Percentiles rank a stretch among this genome's conserved stretches.
These are phyloP conservation scores for Wallacemonas rigidus DNA, from an alignment of 208 protist genomes.

Conservation along the genomic window DNA sequence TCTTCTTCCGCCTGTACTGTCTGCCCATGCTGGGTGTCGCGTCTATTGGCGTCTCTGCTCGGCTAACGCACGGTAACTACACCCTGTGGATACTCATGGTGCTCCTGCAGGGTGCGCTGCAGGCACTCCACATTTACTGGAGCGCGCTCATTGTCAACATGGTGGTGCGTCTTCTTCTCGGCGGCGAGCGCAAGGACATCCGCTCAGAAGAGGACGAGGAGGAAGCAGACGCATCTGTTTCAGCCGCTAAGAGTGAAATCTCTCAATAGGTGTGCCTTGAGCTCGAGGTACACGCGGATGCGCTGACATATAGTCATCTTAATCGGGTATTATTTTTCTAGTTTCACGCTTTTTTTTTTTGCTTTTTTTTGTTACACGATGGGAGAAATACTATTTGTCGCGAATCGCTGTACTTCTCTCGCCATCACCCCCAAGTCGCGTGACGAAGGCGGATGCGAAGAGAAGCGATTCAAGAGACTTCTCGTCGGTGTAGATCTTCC, in stretches of 20 bases:
- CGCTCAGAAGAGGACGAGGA: slow-evolving; percentile 53
- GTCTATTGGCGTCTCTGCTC: slow-evolving; percentile 28
- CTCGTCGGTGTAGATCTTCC: too few species aligned
- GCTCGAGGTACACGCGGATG: too few species aligned
- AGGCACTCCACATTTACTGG: slow-evolving; percentile 77
- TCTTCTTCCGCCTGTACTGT: slow-evolving; percentile 68
- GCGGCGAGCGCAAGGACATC: slow-evolving; percentile 51
- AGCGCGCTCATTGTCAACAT: slow-evolving; percentile 51
- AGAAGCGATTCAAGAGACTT: too few species aligned
- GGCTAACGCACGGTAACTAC: slow-evolving; percentile 51
- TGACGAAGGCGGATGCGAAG: too few species aligned
- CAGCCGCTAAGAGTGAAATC: slow-evolving; percentile 9
- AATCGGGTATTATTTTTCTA: too few species aligned
- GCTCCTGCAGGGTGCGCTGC: slow-evolving; percentile 54
- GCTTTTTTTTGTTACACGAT: too few species aligned
- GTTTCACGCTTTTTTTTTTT: too few species aligned
- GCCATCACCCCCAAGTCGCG: too few species aligned
- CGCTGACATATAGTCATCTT: too few species aligned
- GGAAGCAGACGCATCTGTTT: slow-evolving; percentile 22
- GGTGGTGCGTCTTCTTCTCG: slow-evolving; percentile 26
- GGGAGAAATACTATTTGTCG: too few species aligned
- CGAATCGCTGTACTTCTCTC: too few species aligned
- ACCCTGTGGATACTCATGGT: slow-evolving; percentile 51
- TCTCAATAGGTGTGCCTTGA: too few species aligned
- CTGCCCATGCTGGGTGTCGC: slow-evolving; percentile 49